Conservation (phyloP, 2,329 filamentous ascomycete genomes). For the Helotiales sp. region DNA sequence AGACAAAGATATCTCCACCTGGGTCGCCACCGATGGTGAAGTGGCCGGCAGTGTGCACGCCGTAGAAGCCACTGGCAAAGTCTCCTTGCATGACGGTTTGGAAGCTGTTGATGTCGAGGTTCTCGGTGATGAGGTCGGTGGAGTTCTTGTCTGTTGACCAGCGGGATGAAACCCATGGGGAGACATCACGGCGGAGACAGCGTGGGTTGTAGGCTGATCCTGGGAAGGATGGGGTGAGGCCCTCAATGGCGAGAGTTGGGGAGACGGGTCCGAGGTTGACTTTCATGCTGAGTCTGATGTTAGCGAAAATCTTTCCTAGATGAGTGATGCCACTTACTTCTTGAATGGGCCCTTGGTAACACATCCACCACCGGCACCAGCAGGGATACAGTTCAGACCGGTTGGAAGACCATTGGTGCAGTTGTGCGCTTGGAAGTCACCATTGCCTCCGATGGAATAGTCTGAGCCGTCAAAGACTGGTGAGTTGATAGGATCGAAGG, state of each 20-base stretch:
- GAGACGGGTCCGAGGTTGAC: constrained; percentile 55
- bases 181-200: constrained; percentile 51
- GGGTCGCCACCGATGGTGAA: constrained; percentile 53
- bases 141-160: constrained; percentile 47
- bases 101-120: constrained; percentile 41
- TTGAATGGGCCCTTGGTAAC: constrained; percentile 54
- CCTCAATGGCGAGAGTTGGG: constrained; percentile 40
- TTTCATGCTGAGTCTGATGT: constrained; percentile 34
- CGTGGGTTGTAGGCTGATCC: constrained; percentile 49
- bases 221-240: constrained; percentile 7
- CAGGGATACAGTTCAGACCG: constrained; percentile 44
- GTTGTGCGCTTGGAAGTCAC: constrained; percentile 43
- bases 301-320: background rate
- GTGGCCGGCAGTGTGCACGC: constrained; percentile 50
- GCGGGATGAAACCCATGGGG: constrained; percentile 45
- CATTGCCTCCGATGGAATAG: constrained; percentile 56
- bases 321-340: constrained; percentile 36
- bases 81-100: constrained; percentile 53
- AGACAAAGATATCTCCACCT: constrained; percentile 51
- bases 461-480: constrained; percentile 61
- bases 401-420: constrained; percentile 38
- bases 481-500: constrained; percentile 51
- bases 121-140: constrained; percentile 46
- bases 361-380: constrained; percentile 61
- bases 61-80: constrained; percentile 42